These are phyloP conservation scores for Monilinia vaccinii-corymbosi DNA, from an alignment of 2,329 filamentous ascomycete species.

Conservation along the genomic window DNA sequence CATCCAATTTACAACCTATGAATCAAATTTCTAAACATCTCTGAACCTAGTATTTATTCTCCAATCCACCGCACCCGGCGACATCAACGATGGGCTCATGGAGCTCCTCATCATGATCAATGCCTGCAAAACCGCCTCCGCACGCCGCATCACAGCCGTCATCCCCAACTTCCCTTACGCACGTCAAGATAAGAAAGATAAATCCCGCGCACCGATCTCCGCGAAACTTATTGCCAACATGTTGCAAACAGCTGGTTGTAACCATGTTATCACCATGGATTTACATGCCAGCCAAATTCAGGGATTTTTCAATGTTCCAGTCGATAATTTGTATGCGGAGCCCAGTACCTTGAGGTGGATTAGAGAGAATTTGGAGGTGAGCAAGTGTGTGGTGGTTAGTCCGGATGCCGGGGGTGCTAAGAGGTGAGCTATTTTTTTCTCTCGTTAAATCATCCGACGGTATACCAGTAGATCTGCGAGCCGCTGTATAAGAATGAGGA, in stretches of 20 bases:
- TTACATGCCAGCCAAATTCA: slow-evolving; percentile 89
- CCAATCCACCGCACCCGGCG: slow-evolving; percentile 87
- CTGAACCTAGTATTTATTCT: slow-evolving; percentile 70
- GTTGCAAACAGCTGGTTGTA: slow-evolving; percentile 89
- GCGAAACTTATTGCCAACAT: slow-evolving; percentile 96
- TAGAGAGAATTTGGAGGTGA: slow-evolving; percentile 68
- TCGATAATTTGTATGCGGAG: slow-evolving; percentile 81
- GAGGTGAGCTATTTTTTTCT: slow-evolving; percentile 41
- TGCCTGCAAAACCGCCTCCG: slow-evolving; percentile 77
- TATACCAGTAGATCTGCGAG: background rate
- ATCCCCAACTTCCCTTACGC: slow-evolving; percentile 96
- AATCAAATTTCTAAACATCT: background rate
- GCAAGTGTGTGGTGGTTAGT: slow-evolving; percentile 87
- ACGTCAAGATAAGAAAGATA: slow-evolving; percentile 95
- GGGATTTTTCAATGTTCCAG: slow-evolving; percentile 82
- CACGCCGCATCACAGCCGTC: slow-evolving; percentile 87
- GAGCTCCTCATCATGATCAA: slow-evolving; percentile 98
- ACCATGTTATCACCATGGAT: slow-evolving; percentile 93
- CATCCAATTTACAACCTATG: background rate
- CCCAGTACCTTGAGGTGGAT: slow-evolving; percentile 90
- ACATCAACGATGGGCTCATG: slow-evolving; percentile 98
- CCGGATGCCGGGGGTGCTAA: slow-evolving; percentile 94
- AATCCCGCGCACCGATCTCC: slow-evolving; percentile 90
- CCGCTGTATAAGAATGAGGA: background rate
- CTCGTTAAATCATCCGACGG: background rate